Evolutionary conservation across 176 grass and related monocot species (phyloP), one percentile per base, ranked within the genome.

Genomic region (Carex parvula): DNA sequence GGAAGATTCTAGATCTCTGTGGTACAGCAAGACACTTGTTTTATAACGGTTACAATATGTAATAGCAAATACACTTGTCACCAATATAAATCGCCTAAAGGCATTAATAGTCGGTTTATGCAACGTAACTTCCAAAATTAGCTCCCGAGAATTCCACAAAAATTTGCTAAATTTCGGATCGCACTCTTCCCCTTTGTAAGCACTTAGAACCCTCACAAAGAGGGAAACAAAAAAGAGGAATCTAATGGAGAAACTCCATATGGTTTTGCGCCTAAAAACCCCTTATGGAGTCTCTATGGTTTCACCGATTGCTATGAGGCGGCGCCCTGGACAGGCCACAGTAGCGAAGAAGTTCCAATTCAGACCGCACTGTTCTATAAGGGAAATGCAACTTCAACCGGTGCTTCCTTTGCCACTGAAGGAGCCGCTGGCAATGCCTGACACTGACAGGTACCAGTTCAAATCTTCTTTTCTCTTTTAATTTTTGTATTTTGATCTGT

Each of bases 221-320:
- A 44, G 67, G 18, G 18, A 52, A 26, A 26, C 10, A 20, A 44
- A 21, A 50, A 73, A 8, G 16, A 13, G 30, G 32, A 75, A 3
- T 56, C 5, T 32, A 29, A 77, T 77, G 73, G 73, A 50, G 50
- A 77, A 55, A 17, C 73, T 77, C 73, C 73, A 77, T 56, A 77
- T 32, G 73, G 50, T 77, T 55, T 77, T 77, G 73, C n/a, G 73
- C 15, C 73, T 57, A 53, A 77, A 56, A 56, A 30, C 73, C 22
- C 24, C 73, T 54, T 77, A 54, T 56, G 50, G 73, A 77, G 73
- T 77, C 24, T 54, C 73, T 12, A 56, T 77, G 50, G 50, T 77
- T 32, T 22, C 73, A 32, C 73, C 73, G 30, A 55, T 77, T 50
- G 21, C 73, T 30, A 56, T 16, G 22, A 77, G 50, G 50, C 21